These are phyloP conservation scores for Plasmopara halstedii DNA, from an alignment of 352 stramenopile species.

Conservation along the genomic window DNA sequence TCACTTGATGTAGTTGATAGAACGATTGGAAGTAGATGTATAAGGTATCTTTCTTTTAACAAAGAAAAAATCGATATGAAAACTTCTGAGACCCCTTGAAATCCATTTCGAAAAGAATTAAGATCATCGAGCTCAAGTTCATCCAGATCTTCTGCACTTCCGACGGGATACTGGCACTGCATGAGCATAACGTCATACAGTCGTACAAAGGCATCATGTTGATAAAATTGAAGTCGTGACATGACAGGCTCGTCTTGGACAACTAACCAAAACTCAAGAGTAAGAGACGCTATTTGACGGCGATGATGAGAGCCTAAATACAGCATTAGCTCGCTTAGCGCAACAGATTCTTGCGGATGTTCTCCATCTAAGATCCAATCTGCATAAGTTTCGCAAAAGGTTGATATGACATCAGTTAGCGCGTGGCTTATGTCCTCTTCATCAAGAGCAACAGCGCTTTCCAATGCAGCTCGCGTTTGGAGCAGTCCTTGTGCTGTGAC, in stretches of 20 bases:
- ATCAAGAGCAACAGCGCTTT: conserved; percentile 37
- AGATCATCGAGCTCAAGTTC: conserved; percentile 62
- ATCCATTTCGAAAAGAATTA: conserved; percentile 42
- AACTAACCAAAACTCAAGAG: conserved; percentile 66
- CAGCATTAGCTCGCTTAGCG: conserved; percentile 51
- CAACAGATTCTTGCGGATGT: conserved; percentile 31
- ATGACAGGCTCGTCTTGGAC: conserved; percentile 63
- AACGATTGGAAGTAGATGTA: conserved; percentile 28
- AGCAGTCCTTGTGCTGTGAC: conserved; percentile 38
- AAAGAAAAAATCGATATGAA: conserved; percentile 51
- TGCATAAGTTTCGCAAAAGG: conserved; percentile 62
- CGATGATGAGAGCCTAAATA: conserved; percentile 43
- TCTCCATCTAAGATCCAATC: conserved; percentile 58
- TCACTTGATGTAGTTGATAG: conserved; percentile 13
- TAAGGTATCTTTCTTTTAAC: conserved; percentile 41
- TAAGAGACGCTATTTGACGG: conserved; percentile 66
- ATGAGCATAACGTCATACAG: conserved; percentile 54
- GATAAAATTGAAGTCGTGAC: conserved; percentile 44
- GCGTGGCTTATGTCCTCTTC: conserved; percentile 56
- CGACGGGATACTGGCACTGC: conserved; percentile 41
- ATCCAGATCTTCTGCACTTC: conserved; percentile 36
- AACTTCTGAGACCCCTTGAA: conserved; percentile 47
- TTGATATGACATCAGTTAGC: conserved; percentile 51
- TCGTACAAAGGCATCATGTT: conserved; percentile 42
- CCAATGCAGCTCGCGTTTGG: conserved; percentile 35